A percentile compares a stretch with the other conserved stretches of the same genome.
Evolutionary conservation across 176 grass and related monocot species (phyloP).

Genomic region (Aegilops longissima): DNA sequence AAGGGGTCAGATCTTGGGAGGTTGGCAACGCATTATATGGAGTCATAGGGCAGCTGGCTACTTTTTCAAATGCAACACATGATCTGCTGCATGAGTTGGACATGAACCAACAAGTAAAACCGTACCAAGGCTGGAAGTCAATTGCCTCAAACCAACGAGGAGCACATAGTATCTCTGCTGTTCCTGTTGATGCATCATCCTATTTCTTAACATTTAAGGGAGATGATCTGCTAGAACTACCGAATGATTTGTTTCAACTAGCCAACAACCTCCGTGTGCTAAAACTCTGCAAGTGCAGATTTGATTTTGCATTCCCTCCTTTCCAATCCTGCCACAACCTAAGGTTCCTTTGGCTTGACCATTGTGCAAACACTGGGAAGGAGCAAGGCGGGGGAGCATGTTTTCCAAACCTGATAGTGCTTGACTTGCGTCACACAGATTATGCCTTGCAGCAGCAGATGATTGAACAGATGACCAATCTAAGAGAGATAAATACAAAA

Average conservation of each 20-base stretch:
- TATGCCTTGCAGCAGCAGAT: background rate
- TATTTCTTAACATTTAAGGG: background rate
- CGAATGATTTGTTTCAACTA: background rate
- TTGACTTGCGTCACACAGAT: background rate
- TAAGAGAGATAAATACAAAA: background rate
- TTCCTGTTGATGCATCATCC: background rate
- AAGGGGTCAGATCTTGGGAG: background rate
- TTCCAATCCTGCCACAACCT: constrained; percentile 23
- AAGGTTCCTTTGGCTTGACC: constrained; percentile 26
- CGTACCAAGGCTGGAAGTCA: background rate
- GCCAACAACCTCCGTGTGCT: constrained; percentile 7
- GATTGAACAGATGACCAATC: background rate
- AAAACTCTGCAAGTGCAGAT: background rate
- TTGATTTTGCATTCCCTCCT: background rate
- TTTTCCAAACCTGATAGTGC: background rate
- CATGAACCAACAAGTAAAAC: background rate
- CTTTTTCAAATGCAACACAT: no score
- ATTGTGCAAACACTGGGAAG: background rate
- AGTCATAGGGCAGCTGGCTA: background rate
- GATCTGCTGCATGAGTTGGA: no score
- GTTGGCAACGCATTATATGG: background rate
- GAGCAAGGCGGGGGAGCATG: background rate
- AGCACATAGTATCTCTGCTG: background rate
- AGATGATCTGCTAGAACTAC: background rate
- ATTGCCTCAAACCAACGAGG: background rate